Conservation (phyloP, 306 rosid species). For the Mucuna pruriens region DNA sequence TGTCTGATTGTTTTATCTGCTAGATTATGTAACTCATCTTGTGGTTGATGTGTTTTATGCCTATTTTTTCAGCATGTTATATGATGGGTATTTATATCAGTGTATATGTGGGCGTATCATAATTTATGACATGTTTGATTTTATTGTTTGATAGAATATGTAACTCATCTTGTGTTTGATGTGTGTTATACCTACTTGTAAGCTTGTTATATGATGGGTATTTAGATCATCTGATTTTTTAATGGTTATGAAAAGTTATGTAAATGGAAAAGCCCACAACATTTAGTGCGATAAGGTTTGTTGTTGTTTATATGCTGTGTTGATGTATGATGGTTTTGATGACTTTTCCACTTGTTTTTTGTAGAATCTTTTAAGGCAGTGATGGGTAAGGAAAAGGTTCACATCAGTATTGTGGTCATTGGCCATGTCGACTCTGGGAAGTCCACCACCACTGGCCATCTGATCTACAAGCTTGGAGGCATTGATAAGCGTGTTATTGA, state of each 20-base stretch:
- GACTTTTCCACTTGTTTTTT: too few species aligned
- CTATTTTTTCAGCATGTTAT: background rate
- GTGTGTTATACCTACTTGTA: background rate
- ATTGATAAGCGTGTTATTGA: slow-evolving; percentile 19
- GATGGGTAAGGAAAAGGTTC: slow-evolving; percentile 23
- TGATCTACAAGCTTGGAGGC: slow-evolving; percentile 13
- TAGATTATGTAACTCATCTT: too few species aligned
- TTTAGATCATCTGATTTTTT: background rate
- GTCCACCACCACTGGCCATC: background rate
- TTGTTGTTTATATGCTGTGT: background rate
- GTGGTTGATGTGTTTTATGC: background rate
- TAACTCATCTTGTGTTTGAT: too few species aligned
- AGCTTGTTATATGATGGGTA: background rate
- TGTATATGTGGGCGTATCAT: background rate
- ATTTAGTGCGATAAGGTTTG: too few species aligned
- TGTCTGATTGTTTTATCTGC: background rate
- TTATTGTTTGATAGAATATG: background rate
- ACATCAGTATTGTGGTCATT: slow-evolving; percentile 1
- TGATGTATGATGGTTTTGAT: background rate
- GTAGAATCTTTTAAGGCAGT: background rate
- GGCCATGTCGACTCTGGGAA: slow-evolving; percentile 18
- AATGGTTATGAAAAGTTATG: background rate
- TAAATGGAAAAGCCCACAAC: background rate
- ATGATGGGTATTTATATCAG: background rate
- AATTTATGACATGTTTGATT: background rate